Evolutionary conservation across 2,329 filamentous ascomycete genomes (phyloP), one percentile per base, ranked within the genome.

Genomic region (Alternaria sp.): DNA sequence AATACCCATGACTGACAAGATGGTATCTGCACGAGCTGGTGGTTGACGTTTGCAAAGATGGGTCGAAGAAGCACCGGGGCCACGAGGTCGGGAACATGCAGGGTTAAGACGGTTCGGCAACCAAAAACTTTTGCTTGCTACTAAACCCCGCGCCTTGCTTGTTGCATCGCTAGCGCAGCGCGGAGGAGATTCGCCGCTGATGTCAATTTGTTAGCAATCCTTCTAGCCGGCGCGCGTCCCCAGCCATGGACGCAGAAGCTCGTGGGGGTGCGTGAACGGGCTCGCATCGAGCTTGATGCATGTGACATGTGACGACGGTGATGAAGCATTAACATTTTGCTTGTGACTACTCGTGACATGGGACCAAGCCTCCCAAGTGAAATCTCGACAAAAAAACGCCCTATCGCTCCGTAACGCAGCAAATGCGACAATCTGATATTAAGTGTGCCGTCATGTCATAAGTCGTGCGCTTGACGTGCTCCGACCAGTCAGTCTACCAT

Each of bases 1-100:
- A 68, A 89, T 85, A 20, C 90, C 90, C 92, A 94, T 95, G 49
- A 43, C 65, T 48, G 14, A 9, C 38, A 55, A 30, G 52, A 38
- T 14, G 16, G 52, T 56, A 22, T 53, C 27, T 40, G 43, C 62
- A 50, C 41, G 28, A 44, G 46, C 30, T 51, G 44, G 41, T 45
- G 36, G 53, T 59, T 44, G 25, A 38, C 50, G 54, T 54, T 55
- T 18, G 20, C 30, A 56, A 59, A 56, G 49, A 49, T 60, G 54
- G 46, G 54, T 59, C 38, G 50, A 60, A 41, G 44, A 55, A 58
- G 58, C 18, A 45, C 12, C 44, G 44, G 56, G 56, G 48, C 28
- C 40, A 59, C 60, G 60, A 57, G 57, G 52, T 61, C 32, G 56
- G 57, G 57, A 59, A 60, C 46, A 67, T 69, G 63, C 64, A 71